Percentiles rank a stretch among this genome's conserved stretches.
Conservation (phyloP, 2,329 filamentous ascomycete species). For the Fusarium algeriense region DNA sequence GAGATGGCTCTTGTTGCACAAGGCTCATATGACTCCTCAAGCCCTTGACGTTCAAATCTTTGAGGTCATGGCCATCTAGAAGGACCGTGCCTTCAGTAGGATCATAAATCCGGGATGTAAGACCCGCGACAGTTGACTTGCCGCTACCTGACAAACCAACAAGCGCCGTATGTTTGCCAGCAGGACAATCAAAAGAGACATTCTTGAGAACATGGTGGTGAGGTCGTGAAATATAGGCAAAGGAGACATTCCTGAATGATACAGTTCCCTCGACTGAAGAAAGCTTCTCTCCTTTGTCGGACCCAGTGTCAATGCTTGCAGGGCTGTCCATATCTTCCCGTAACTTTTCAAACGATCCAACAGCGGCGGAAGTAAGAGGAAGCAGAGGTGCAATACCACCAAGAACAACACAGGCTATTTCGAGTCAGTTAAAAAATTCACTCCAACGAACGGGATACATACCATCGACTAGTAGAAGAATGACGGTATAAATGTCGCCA, state of each 20-base stretch:
- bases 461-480: slow-evolving; percentile 73
- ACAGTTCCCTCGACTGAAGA: slow-evolving; percentile 56
- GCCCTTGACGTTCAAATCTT: slow-evolving; percentile 60
- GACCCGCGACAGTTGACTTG: slow-evolving; percentile 67
- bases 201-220: slow-evolving; percentile 57
- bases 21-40: slow-evolving; percentile 58
- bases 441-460: slow-evolving; percentile 26
- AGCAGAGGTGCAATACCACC: slow-evolving; percentile 71
- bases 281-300: slow-evolving; percentile 56
- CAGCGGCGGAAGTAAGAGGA: slow-evolving; percentile 70
- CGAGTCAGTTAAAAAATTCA: slow-evolving; percentile 17
- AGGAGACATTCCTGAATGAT: slow-evolving; percentile 57
- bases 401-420: slow-evolving; percentile 68
- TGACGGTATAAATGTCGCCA: slow-evolving; percentile 70
- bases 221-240: slow-evolving; percentile 60
- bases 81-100: slow-evolving; percentile 61
- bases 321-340: slow-evolving; percentile 67
- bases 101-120: slow-evolving; percentile 70
- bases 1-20: slow-evolving; percentile 60
- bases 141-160: slow-evolving; percentile 70
- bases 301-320: slow-evolving; percentile 59
- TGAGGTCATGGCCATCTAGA: slow-evolving; percentile 63
- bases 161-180: slow-evolving; percentile 65
- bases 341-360: slow-evolving; percentile 69
- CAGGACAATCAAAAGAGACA: slow-evolving; percentile 61